These are phyloP conservation scores for Cryphonectria japonica DNA, from an alignment of 2,329 filamentous ascomycete species.

Conservation along the genomic window DNA sequence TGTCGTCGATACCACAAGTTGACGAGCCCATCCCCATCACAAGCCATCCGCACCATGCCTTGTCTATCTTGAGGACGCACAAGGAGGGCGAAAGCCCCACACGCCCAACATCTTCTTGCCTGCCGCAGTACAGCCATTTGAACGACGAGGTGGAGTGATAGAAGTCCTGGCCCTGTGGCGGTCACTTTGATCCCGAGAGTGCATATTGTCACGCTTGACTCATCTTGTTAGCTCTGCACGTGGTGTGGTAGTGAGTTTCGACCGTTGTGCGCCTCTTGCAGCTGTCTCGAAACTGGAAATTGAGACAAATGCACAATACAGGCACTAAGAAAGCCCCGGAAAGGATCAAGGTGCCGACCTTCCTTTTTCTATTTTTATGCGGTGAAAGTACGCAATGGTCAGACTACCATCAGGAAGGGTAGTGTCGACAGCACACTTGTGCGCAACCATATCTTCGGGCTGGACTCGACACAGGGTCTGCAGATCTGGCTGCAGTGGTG, in stretches of 20 bases:
- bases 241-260: background rate
- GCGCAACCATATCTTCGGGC: conserved; percentile 17
- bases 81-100: background rate
- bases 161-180: background rate
- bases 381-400: background rate
- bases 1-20: background rate
- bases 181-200: conserved; percentile 11
- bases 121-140: background rate
- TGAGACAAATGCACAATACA: background rate
- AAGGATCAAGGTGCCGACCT: background rate
- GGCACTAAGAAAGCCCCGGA: background rate
- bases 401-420: conserved; percentile 8
- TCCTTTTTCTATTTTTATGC: background rate
- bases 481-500: background rate
- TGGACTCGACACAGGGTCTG: conserved; percentile 13
- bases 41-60: background rate
- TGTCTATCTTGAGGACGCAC: background rate
- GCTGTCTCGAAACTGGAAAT: too few relatives aligned
- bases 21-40: background rate
- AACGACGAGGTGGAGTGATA: background rate
- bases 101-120: background rate
- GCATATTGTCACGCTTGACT: conserved; percentile 25
- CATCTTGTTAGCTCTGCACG: conserved; percentile 24
- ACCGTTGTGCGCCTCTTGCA: background rate
- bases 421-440: conserved; percentile 22